phyloP scores from a whole-genome alignment of 179 eudicot species.

The Patellifolia procumbens region DNA sequence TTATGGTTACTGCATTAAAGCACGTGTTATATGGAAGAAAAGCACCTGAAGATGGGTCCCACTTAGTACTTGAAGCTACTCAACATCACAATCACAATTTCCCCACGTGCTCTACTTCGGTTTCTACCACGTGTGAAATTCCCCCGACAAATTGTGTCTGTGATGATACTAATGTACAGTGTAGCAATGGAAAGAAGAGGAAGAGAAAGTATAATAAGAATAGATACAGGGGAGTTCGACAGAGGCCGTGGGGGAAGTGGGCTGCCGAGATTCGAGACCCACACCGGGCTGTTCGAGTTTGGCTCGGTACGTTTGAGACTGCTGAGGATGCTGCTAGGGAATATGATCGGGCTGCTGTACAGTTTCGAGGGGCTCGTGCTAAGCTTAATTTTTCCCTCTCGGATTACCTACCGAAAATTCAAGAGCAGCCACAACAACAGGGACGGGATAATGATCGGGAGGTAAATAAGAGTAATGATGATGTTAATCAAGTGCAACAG shows the following conservation, averaged over 20 bases:
- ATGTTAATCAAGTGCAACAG: background rate
- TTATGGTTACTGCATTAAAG: too few relatives aligned
- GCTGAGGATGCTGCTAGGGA: slow-evolving; percentile 57
- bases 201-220: background rate
- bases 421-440: background rate
- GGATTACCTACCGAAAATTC: slow-evolving; percentile 23
- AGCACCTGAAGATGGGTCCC: too few relatives aligned
- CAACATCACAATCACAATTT: too few relatives aligned
- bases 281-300: background rate
- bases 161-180: too few relatives aligned
- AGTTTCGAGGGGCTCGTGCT: slow-evolving; percentile 45
- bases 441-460: background rate
- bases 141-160: too few relatives aligned
- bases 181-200: background rate
- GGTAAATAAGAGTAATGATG: background rate
- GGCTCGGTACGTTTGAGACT: slow-evolving; percentile 33
- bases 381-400: slow-evolving; percentile 46
- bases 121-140: too few relatives aligned
- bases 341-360: slow-evolving; percentile 46
- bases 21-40: too few relatives aligned
- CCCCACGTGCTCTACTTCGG: too few relatives aligned
- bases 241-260: background rate
- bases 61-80: too few relatives aligned
- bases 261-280: slow-evolving; percentile 16
- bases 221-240: background rate